Conservation (phyloP, 768 basidiomycete species). For the Leccinum obscurum region DNA sequence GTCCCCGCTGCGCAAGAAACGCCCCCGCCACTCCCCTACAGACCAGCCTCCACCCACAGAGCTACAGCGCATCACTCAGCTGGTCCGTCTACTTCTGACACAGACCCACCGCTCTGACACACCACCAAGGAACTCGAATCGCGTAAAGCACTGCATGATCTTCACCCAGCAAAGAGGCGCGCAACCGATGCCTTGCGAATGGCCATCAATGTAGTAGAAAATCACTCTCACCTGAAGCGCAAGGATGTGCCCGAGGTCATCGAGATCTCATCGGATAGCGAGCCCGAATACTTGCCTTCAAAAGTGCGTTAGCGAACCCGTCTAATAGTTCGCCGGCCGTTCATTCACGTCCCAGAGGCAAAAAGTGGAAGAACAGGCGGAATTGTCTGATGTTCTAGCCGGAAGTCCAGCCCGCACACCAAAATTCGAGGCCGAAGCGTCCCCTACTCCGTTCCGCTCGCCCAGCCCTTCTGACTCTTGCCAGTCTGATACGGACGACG, state of each 20-base stretch:
- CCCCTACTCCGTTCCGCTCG: constrained; percentile 4
- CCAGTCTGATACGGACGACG: constrained; percentile 18
- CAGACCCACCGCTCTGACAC: constrained; percentile 10
- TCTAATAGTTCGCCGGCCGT: background rate
- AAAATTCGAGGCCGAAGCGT: constrained; percentile 7
- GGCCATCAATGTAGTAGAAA: constrained; percentile 11
- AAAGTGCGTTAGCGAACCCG: constrained; percentile 19
- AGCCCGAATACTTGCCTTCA: constrained; percentile 18
- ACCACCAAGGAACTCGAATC: constrained; percentile 22
- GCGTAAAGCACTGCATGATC: constrained; percentile 14
- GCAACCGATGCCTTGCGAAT: constrained; percentile 20
- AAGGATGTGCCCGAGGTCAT: constrained; percentile 22
- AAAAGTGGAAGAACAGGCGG: constrained; percentile 8
- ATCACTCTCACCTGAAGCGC: constrained; percentile 22
- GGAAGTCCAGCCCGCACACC: background rate
- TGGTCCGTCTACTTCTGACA: constrained; percentile 11
- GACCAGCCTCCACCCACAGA: constrained; percentile 14
- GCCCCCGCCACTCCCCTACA: background rate
- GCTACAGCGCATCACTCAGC: constrained; percentile 26
- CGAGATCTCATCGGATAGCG: constrained; percentile 33
- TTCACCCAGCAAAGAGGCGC: constrained; percentile 23
- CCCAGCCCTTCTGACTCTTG: background rate
- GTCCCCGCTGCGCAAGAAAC: constrained; percentile 17
- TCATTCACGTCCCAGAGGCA: constrained; percentile 18
- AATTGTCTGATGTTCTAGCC: background rate